Conservation (phyloP, 2,329 filamentous ascomycete species). For the Aspergillus ustus region DNA sequence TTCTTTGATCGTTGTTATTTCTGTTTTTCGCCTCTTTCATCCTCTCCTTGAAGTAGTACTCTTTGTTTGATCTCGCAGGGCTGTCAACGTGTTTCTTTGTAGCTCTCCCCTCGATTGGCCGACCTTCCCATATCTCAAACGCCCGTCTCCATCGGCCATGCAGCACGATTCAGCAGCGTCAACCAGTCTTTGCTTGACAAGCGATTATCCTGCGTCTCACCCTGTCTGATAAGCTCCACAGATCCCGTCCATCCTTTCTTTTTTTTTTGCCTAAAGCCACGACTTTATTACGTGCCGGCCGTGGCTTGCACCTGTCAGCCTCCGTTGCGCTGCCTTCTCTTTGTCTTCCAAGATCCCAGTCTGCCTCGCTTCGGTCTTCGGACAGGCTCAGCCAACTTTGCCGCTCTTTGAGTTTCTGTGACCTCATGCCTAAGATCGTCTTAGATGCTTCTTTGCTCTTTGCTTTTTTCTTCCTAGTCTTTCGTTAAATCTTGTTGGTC, state of each 20-base stretch:
- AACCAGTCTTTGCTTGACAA: slow-evolving; percentile 13
- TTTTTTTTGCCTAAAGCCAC: slow-evolving; percentile 3
- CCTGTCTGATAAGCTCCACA: slow-evolving; percentile 19
- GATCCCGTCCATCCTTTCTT: slow-evolving; percentile 11
- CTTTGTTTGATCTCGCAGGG: not conserved
- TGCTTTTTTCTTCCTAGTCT: slow-evolving; percentile 12
- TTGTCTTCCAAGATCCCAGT: slow-evolving; percentile 8
- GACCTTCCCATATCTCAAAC: slow-evolving; percentile 20
- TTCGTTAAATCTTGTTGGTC: slow-evolving; percentile 10
- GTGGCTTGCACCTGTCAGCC: slow-evolving; percentile 8
- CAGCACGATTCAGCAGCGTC: slow-evolving; percentile 3
- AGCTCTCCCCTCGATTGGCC: slow-evolving; percentile 6
- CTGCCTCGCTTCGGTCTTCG: slow-evolving; percentile 8
- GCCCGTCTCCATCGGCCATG: slow-evolving; percentile 15
- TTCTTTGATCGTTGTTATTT: not conserved
- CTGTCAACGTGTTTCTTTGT: not conserved
- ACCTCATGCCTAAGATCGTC: slow-evolving; percentile 1
- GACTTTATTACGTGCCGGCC: slow-evolving; percentile 7
- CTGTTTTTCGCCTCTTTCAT: not conserved
- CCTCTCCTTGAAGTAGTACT: not conserved
- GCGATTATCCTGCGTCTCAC: not conserved
- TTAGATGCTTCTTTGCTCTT: slow-evolving; percentile 1
- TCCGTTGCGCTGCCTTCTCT: not conserved
- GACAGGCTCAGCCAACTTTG: not conserved
- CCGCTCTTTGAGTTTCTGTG: not conserved